phyloP scores from a whole-genome alignment of 2,329 filamentous ascomycete genomes.

The Colletotrichum sansevieriae region DNA sequence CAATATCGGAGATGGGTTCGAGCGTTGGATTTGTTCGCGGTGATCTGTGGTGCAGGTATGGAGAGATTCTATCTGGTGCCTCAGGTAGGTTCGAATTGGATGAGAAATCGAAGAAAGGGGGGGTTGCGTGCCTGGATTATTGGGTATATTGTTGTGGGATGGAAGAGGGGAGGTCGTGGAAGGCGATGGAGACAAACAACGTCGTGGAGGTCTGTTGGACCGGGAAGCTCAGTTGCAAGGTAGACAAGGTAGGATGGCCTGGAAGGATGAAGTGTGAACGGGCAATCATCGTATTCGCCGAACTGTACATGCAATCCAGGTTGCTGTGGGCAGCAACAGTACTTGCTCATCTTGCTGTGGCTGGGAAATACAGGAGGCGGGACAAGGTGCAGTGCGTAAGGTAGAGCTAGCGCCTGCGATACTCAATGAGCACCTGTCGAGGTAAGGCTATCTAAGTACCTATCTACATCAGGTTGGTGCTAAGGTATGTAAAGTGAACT shows the following conservation, averaged over 20 bases:
- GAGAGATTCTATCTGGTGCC: background rate
- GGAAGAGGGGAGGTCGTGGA: background rate
- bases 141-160: slow-evolving; percentile 3
- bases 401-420: no score
- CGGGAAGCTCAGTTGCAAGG: background rate
- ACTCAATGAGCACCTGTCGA: no score
- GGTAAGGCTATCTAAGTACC: no score
- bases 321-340: background rate
- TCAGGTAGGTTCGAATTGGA: background rate
- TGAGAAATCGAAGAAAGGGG: background rate
- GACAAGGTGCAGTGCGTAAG: no score
- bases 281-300: slow-evolving; percentile 14
- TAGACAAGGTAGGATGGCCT: no score
- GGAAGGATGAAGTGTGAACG: slow-evolving; percentile 19
- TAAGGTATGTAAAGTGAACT: no score
- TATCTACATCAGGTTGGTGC: no score
- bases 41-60: background rate
- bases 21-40: background rate
- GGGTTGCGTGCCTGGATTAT: background rate
- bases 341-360: background rate
- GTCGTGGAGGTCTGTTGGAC: slow-evolving; percentile 11
- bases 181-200: slow-evolving; percentile 15
- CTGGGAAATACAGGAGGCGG: background rate
- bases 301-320: slow-evolving; percentile 1
- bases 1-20: background rate